These are phyloP conservation scores for Leccinum subrobustum DNA, from an alignment of 1,284 basidiomycete genomes.

Conservation along the genomic window DNA sequence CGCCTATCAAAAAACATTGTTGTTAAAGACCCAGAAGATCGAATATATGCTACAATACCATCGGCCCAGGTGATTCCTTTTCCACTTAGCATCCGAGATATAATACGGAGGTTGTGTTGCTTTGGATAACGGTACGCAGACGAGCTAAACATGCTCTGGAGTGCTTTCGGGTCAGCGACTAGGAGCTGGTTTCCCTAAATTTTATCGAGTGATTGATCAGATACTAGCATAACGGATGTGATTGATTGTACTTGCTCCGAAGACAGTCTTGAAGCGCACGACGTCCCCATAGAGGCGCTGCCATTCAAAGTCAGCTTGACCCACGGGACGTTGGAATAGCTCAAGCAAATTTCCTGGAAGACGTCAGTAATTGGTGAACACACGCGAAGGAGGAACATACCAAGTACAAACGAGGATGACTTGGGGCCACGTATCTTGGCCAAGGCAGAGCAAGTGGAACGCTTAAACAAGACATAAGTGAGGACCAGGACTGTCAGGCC, in stretches of 20 bases:
- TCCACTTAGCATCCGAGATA: constrained; percentile 35
- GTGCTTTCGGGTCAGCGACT: constrained; percentile 40
- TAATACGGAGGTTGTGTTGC: constrained; percentile 31
- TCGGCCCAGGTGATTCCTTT: constrained; percentile 41
- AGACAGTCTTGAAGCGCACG: constrained; percentile 29
- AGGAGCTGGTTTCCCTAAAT: constrained; percentile 29
- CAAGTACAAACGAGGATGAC: constrained; percentile 33
- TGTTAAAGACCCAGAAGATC: neutral
- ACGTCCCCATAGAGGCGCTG: constrained; percentile 29
- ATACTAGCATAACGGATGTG: neutral
- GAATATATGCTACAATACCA: constrained; percentile 29
- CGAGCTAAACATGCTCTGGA: constrained; percentile 41
- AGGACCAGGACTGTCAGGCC: constrained; percentile 13
- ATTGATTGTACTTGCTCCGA: constrained; percentile 21
- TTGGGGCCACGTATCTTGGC: constrained; percentile 32
- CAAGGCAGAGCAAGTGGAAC: constrained; percentile 21
- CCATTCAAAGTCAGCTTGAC: constrained; percentile 32
- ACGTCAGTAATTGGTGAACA: neutral
- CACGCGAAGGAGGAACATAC: constrained; percentile 11
- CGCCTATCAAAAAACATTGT: constrained; percentile 32
- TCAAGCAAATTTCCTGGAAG: constrained; percentile 26
- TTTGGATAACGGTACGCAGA: constrained; percentile 42
- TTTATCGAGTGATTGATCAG: neutral
- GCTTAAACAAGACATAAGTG: constrained; percentile 17
- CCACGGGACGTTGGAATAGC: constrained; percentile 25